These are phyloP conservation scores for Lachnellula suecica DNA, from an alignment of 2,329 filamentous ascomycete genomes.

Conservation along the genomic window DNA sequence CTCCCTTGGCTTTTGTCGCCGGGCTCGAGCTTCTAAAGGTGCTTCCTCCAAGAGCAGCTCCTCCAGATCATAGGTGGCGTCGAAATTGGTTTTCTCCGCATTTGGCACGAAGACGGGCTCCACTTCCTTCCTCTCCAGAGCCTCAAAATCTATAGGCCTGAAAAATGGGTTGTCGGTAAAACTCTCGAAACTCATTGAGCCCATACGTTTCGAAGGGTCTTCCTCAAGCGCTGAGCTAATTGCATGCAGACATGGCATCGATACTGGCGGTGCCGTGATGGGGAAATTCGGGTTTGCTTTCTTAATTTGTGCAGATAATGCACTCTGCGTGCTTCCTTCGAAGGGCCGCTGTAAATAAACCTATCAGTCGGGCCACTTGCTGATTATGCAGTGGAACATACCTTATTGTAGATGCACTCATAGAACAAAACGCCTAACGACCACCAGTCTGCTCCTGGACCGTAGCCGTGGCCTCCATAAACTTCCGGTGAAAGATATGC, in stretches of 20 bases:
- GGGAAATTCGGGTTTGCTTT: constrained; percentile 83
- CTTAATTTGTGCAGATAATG: constrained; percentile 76
- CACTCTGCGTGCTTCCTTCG: constrained; percentile 82
- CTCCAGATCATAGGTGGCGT: constrained; percentile 96
- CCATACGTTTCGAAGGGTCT: constrained; percentile 78
- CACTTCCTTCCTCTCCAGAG: constrained; percentile 81
- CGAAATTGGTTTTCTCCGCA: constrained; percentile 98
- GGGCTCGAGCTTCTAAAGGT: constrained; percentile 85
- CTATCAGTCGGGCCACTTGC: constrained; percentile 1
- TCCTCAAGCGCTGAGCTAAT: constrained; percentile 81
- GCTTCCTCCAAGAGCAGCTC: constrained; percentile 93
- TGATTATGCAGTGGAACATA: constrained; percentile 38
- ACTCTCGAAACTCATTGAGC: constrained; percentile 76
- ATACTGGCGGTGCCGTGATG: constrained; percentile 89
- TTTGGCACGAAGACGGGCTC: constrained; percentile 91
- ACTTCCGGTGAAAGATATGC: constrained; percentile 96
- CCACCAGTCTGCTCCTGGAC: constrained; percentile 95
- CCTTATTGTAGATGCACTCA: constrained; percentile 99
- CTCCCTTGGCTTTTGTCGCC: constrained; percentile 90
- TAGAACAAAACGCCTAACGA: constrained; percentile 97
- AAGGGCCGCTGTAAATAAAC: constrained; percentile 72
- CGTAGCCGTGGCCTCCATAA: constrained; percentile 86
- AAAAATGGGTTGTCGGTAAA: constrained; percentile 93
- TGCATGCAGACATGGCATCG: constrained; percentile 83
- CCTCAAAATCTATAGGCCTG: constrained; percentile 77